Evolutionary conservation across 768 basidiomycete species (phyloP), one percentile per base, ranked within the genome.

Genomic region (Serendipita indica): DNA sequence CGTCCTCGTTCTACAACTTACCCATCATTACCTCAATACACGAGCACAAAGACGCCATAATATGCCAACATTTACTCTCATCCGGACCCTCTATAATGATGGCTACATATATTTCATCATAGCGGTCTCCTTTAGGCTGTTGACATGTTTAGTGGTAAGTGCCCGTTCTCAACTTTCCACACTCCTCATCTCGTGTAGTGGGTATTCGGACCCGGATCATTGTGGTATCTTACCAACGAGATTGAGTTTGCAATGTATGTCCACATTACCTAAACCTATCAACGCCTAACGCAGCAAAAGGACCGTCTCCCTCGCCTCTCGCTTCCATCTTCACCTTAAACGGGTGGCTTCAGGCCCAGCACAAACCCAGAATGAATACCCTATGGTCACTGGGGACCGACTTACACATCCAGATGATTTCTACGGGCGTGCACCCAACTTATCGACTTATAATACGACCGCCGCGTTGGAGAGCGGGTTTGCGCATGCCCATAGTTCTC

Each of bases 321-420:
- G 43, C 7, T 46, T 46, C 25, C 43, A 46, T 46, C 43, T 46
- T 27, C 43, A 46, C 22, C 43, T 46, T n/a, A n/a, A n/a, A n/a
- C n/a, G n/a, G n/a, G n/a, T n/a, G n/a, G n/a, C n/a, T n/a, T n/a
- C n/a, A n/a, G n/a, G n/a, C n/a, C n/a, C n/a, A n/a, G n/a, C n/a
- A n/a, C n/a, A n/a, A n/a, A n/a, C n/a, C n/a, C n/a, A n/a, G n/a
- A n/a, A n/a, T n/a, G n/a, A n/a, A n/a, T n/a, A n/a, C n/a, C n/a
- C n/a, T n/a, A n/a, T n/a, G n/a, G n/a, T n/a, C n/a, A n/a, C n/a
- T n/a, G n/a, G n/a, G n/a, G n/a, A n/a, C n/a, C n/a, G n/a, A n/a
- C n/a, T n/a, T n/a, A n/a, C n/a, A n/a, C n/a, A n/a, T n/a, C n/a
- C n/a, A n/a, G n/a, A n/a, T n/a, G n/a, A n/a, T n/a, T n/a, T n/a